Base-by-base conservation (phyloP, 805 yeast species). In the Ogataea nitratoaversa region DNA sequence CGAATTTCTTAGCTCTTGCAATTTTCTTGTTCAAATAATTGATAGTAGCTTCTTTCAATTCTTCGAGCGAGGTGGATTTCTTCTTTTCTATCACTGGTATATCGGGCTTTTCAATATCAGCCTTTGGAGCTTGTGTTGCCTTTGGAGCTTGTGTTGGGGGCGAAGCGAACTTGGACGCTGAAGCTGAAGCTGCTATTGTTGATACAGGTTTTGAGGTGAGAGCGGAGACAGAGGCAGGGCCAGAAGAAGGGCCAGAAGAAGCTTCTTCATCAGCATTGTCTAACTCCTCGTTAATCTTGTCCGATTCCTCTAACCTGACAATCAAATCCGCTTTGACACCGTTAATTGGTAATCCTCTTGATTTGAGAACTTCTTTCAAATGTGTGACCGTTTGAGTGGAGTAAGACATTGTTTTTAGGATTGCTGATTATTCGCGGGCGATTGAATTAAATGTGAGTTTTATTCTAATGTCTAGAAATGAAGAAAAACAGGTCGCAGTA, bases 281-380 rank as follows among this genome's bases (percentile, higher is more conserved):
- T 24, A 58, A 43, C 31, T 56, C 63, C 14, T 60, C 63, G 31
- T 50, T 57, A 30, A 60, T 47, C 43, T 57, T 60, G 51, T 81
- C 90, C 24, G 72, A 61, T 45, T 79, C 87, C 43, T 70, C 75
- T 46, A 84, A 66, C 52, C 93, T 73, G 13, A 74, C 74, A 41
- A 84, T 67, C 50, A 84, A 66, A 38, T 88, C 96, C 32, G 83
- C 79, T 62, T 91, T 91, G 52, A 86, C 80, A 18, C 98, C 98
- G 30, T 75, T 75, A 5, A 70, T 68, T 2, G 93, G 60, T 37
- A 91, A 72, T 1, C 82, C 84, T 46, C 80, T 79, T 18, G 72
- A 63, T 52, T 82, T 82, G 52, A 91, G 72, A 41, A 76, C 55
- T 46, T 84, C 95, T 60, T 86, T 90, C 62, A 91, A 73, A 67